Base-by-base conservation (phyloP, 2,329 filamentous ascomycete genomes). In the Cucurbitaria berberidis region DNA sequence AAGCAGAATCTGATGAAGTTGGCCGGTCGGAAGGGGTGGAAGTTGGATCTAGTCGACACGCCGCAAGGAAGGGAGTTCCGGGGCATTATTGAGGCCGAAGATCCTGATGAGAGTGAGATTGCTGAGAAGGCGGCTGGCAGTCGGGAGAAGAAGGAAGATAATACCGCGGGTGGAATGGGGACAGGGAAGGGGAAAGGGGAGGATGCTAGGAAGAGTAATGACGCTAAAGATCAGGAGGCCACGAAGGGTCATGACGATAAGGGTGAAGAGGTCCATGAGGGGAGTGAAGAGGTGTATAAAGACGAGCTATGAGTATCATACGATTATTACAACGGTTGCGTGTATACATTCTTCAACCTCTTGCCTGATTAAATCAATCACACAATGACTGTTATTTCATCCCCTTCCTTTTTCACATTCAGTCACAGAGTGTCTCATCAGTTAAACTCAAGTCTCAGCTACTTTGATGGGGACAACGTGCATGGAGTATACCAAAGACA, bases 21-120 rank as follows among this genome's bases (percentile, higher is more conserved):
- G 35, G 90, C 90, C 0, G 84, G 86, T 2, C 86, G 88, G 7
- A 84, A 86, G 60, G 86, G 86, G 15, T 96, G 92, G 91, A 89
- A 87, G 65, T 78, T 96, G 53, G 90, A 95, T 73, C 81, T 95
- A 13, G 84, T 95, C 1, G 89, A 95, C 66, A 81, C 85, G 10
- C 84, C 87, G 1, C 81, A 84, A 4, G 81, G 81, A 19, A 77
- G 84, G 56, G 88, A 91, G 68, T 84, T 93, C 35, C 79, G 88
- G 39, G 90, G 88, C 0, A 84, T 90, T 36, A 82, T 93, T 15
- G 86, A 88, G 24, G 76, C 78, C 1, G 82, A 84, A 11, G 81
- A 81, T 2, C 82, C 84, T 1, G 80, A 84, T 0, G 78, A 81
- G 9, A 72, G 77, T 57, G 62, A 64, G 34, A 44, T 10, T 30